These are phyloP conservation scores for Xylaria sp. DNA, from an alignment of 2,329 filamentous ascomycete genomes.

Conservation along the genomic window DNA sequence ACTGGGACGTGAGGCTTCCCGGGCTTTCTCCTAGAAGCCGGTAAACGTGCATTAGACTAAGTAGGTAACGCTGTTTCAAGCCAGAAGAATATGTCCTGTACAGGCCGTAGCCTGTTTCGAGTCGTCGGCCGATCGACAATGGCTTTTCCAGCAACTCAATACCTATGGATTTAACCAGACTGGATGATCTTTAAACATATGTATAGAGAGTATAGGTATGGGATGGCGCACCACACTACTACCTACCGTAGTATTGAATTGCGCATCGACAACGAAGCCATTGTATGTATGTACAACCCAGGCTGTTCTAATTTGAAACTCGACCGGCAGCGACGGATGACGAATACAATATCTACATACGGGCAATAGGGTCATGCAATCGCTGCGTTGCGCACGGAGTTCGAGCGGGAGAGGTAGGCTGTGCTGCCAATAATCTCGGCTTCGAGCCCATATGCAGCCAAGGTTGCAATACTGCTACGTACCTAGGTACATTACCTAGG, in stretches of 20 bases:
- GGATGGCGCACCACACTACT: background rate
- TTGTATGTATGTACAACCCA: background rate
- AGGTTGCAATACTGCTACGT: background rate
- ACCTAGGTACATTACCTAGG: too few relatives aligned
- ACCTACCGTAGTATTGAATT: background rate
- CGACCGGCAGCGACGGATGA: conserved; percentile 15
- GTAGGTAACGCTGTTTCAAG: conserved; percentile 22
- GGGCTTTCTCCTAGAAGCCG: background rate
- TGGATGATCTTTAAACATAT: too few relatives aligned
- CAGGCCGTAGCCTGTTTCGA: conserved; percentile 26
- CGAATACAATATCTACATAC: conserved; percentile 5
- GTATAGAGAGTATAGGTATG: background rate
- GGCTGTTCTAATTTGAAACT: conserved; percentile 1
- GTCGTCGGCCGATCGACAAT: conserved; percentile 3
- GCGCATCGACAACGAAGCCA: background rate
- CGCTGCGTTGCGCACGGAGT: background rate
- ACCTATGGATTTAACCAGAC: background rate
- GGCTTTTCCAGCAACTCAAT: conserved; percentile 5
- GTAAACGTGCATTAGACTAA: conserved; percentile 23
- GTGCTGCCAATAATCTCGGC: conserved; percentile 35
- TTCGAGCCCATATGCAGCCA: conserved; percentile 26
- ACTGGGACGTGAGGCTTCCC: conserved; percentile 3
- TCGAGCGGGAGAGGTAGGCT: conserved; percentile 22
- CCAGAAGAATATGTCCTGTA: background rate
- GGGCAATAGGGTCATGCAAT: background rate